These are phyloP conservation scores for Xanthoconium separans DNA, from an alignment of 1,284 basidiomycete species.

Conservation along the genomic window DNA sequence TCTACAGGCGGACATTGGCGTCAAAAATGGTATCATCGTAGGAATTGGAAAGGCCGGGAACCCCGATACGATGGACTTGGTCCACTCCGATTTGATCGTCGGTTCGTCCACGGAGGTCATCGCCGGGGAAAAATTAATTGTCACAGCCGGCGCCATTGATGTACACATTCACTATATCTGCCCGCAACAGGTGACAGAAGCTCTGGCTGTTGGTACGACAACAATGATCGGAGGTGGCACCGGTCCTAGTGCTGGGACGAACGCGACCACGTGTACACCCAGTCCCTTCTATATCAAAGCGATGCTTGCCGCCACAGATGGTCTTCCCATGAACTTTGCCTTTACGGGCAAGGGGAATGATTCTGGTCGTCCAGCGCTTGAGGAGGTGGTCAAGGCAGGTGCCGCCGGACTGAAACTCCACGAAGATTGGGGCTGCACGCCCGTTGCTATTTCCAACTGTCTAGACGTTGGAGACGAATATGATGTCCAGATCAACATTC, in stretches of 20 bases:
- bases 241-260: conserved; percentile 87
- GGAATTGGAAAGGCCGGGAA: conserved; percentile 98
- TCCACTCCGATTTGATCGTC: conserved; percentile 74
- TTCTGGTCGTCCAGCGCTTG: conserved; percentile 66
- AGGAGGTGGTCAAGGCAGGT: conserved; percentile 86
- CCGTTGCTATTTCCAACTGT: conserved; percentile 77
- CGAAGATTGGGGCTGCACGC: conserved; percentile 98
- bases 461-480: conserved; percentile 87
- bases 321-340: conserved; percentile 87
- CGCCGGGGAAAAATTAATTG: conserved; percentile 90
- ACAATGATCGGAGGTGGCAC: conserved; percentile 93
- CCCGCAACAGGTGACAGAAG: conserved; percentile 82
- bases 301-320: conserved; percentile 90
- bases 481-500: conserved; percentile 97
- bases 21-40: conserved; percentile 81
- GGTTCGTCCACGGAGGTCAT: conserved; percentile 93
- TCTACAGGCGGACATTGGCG: conserved; percentile 92
- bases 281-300: conserved; percentile 83
- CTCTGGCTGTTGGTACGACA: conserved; percentile 73
- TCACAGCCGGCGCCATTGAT: conserved; percentile 94
- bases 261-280: conserved; percentile 92
- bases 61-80: conserved; percentile 88
- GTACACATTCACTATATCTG: conserved; percentile 94
- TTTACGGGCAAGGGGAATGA: conserved; percentile 97
- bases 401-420: conserved; percentile 94